Evolutionary conservation across 148 eudicot species (phyloP).

Genomic region (Rheum nobile): DNA sequence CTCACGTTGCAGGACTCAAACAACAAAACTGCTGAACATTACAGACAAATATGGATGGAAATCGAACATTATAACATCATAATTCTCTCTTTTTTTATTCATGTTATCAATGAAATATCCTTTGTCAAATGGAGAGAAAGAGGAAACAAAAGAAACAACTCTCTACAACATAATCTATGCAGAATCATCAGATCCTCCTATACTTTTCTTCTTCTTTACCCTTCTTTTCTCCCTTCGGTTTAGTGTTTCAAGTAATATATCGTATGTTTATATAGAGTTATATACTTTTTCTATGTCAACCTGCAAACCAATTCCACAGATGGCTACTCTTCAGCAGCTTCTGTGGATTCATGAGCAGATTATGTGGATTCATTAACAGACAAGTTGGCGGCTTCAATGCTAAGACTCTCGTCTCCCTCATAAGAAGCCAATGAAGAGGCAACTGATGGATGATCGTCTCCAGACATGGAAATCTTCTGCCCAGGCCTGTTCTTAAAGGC

Average conservation of each 20-base stretch:
- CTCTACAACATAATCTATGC: not conserved
- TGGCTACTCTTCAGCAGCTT: conserved; percentile 3
- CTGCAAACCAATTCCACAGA: conserved; percentile 3
- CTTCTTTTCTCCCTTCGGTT: not conserved
- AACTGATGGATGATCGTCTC: conserved; percentile 19
- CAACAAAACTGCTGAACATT: not conserved
- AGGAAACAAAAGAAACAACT: not conserved
- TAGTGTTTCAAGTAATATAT: not conserved
- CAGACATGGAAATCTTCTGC: conserved; percentile 14
- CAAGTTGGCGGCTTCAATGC: conserved; percentile 8
- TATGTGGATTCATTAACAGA: conserved; percentile 17
- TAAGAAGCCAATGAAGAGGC: conserved; percentile 23
- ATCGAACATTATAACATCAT: not conserved
- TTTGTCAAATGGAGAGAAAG: not conserved
- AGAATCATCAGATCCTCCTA: not conserved
- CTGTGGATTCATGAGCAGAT: not conserved
- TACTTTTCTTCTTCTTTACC: not conserved
- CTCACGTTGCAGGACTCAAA: not conserved
- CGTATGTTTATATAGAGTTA: conserved; percentile 1
- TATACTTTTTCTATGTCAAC: conserved; percentile 3
- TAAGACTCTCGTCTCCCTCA: conserved; percentile 14
- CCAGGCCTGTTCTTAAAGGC: conserved; percentile 53
- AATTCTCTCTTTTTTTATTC: not conserved
- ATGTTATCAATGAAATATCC: not conserved
- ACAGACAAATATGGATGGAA: not conserved